These are phyloP conservation scores for Candolleomyces efflorescens DNA, from an alignment of 768 basidiomycete genomes.

Conservation along the genomic window DNA sequence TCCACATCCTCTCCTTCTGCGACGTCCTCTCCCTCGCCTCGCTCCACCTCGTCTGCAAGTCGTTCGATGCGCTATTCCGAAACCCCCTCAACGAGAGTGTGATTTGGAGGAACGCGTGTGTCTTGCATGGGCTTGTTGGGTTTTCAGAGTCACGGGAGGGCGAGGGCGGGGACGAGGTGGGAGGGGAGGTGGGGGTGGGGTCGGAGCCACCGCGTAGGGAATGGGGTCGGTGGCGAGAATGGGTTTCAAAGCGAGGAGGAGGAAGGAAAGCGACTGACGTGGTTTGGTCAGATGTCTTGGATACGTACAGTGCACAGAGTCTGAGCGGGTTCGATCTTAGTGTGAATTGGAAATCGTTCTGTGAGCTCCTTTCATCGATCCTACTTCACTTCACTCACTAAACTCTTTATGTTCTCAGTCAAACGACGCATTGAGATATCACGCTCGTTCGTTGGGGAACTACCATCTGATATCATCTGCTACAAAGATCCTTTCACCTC, in stretches of 20 bases:
- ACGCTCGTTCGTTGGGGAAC: background rate
- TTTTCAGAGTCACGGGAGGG: background rate
- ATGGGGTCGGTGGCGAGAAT: background rate
- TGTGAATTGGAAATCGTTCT: slow-evolving; percentile 4
- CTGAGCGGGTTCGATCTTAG: background rate
- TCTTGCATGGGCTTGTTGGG: background rate
- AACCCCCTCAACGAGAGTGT: slow-evolving; percentile 18
- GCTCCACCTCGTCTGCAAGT: background rate
- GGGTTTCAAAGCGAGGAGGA: background rate
- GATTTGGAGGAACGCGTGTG: background rate
- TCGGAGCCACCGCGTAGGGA: background rate
- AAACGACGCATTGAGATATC: background rate
- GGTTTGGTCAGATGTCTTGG: background rate
- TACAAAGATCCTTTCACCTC: background rate
- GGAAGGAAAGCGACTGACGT: background rate
- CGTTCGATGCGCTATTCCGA: slow-evolving; percentile 28
- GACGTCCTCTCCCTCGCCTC: slow-evolving; percentile 38
- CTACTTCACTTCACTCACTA: no score
- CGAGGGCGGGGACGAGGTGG: no score
- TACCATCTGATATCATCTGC: background rate
- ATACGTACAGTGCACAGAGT: background rate
- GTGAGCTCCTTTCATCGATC: background rate
- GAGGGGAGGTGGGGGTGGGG: background rate
- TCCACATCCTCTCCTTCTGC: slow-evolving; percentile 47
- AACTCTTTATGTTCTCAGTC: no score